These are phyloP conservation scores for Fusarium chuoi DNA, from an alignment of 2,329 filamentous ascomycete species.

Conservation along the genomic window DNA sequence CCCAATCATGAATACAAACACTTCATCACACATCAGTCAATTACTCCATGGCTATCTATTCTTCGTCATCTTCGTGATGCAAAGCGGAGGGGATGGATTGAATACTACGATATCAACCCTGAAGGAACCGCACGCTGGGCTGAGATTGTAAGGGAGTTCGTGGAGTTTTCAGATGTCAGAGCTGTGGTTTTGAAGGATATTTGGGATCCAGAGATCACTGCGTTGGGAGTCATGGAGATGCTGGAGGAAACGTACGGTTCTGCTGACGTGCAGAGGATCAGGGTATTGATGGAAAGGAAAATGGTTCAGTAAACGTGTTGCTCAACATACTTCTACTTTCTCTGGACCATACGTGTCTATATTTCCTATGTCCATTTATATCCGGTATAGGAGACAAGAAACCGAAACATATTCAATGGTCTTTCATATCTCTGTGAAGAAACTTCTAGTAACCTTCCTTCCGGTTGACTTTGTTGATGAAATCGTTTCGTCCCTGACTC, in stretches of 20 bases:
- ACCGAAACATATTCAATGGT: neutral
- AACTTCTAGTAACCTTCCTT: slow-evolving; percentile 46
- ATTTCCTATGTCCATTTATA: neutral
- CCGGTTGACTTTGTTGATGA: slow-evolving; percentile 55
- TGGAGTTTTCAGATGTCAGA: neutral
- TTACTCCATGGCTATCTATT: neutral
- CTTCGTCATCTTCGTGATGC: slow-evolving; percentile 16
- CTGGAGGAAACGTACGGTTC: slow-evolving; percentile 4
- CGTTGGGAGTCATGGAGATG: neutral
- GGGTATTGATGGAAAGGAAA: neutral
- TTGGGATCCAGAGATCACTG: slow-evolving; percentile 9
- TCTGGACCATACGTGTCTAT: neutral
- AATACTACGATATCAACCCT: slow-evolving; percentile 1
- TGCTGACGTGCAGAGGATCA: neutral
- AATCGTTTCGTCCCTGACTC: slow-evolving; percentile 48
- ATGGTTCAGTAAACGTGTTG: neutral
- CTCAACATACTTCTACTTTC: neutral
- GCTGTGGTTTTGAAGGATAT: slow-evolving; percentile 1
- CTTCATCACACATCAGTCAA: neutral
- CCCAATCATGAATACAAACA: slow-evolving; percentile 13
- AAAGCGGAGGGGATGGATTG: slow-evolving; percentile 7
- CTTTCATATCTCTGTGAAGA: neutral
- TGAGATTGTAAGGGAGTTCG: neutral
- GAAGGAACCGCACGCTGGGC: slow-evolving; percentile 9
- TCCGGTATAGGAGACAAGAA: no score